Base-by-base conservation (phyloP, 352 stramenopile genomes). In the Aphanomyces cochlioides region DNA sequence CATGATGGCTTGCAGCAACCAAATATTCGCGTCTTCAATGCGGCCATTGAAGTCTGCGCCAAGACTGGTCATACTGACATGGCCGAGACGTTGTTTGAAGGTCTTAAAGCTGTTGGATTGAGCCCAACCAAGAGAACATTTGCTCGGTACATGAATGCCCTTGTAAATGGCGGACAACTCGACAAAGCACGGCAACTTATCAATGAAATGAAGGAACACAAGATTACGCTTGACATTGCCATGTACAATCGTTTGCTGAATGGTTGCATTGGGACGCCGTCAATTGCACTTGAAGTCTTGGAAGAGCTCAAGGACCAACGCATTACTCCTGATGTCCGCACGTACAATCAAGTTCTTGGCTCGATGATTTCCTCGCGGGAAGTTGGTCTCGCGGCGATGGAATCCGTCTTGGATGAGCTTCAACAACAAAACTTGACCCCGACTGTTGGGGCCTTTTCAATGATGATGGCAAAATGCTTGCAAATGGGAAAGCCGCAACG, bases 41-140 rank as follows among this genome's bases (percentile, higher is more conserved):
- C 64, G 4, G 64, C 64, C 10, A 70, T 70, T 43, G 3, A 64
- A 40, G 64, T 64, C 1, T 70, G 64, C 54, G 48, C 34, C 21
- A 54, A 70, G 36, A 54, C 45, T 10, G n/a, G 48, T 4, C 53
- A 61, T 12, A 7, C 19, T 5, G 7, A 47, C n/a, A 50, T 63
- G 13, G 64, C 64, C 6, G 3, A 10, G 34, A 17, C 15, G 19
- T 28, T 70, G 19, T 70, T 63, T 70, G 54, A 61, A 39, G 54
- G 54, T 1, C 53, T 70, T 12, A 47, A 63, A 54, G 38, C 21
- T 3, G 34, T 48, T 15, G 64, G 64, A 10, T 12, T 70, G 10
- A 19, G 19, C 7, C 64, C 64, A 12, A 64, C 53, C 13, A 12
- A 17, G 15, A 60, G 6, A 15, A 70, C 64, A 12, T 60, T 43